Evolutionary conservation across 345 rosid genomes (phyloP).

Genomic region (Citrus hindsii): DNA sequence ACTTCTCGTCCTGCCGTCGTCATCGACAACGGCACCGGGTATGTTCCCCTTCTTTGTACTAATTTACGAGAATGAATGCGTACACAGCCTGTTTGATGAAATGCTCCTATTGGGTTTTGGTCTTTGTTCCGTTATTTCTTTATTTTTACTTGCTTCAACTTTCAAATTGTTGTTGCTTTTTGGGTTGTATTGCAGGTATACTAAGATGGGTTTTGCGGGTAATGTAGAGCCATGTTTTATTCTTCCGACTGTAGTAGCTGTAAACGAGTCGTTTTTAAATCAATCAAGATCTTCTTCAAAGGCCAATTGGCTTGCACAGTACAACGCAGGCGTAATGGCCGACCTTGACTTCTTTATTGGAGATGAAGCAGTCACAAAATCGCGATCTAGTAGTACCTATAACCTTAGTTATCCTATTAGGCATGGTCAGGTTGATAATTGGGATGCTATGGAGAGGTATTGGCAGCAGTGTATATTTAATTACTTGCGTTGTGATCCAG

Average conservation of each 20-base stretch:
- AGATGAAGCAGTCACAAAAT: conserved; percentile 72
- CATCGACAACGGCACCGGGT: conserved; percentile 99
- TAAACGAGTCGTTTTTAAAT: conserved; percentile 78
- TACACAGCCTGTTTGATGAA: conserved; percentile 36
- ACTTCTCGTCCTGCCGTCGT: conserved; percentile 93
- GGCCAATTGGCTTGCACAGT: conserved; percentile 75
- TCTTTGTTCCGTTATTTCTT: no score
- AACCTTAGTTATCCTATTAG: conserved; percentile 78
- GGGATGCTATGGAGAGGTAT: conserved; percentile 98
- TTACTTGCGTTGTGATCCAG: conserved; percentile 93
- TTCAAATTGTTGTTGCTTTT: neutral
- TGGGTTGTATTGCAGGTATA: conserved; percentile 50
- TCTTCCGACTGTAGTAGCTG: conserved; percentile 85
- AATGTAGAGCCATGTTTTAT: conserved; percentile 98
- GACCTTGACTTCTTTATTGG: conserved; percentile 93
- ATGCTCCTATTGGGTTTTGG: conserved; percentile 12
- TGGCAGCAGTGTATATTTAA: conserved; percentile 97
- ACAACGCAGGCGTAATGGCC: conserved; percentile 94
- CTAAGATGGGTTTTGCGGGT: conserved; percentile 96
- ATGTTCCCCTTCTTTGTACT: neutral
- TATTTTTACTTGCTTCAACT: no score
- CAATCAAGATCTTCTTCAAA: conserved; percentile 67
- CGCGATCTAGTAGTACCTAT: conserved; percentile 73
- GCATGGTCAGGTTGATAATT: conserved; percentile 89
- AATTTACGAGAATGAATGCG: neutral